Evolutionary conservation across 352 stramenopile species (phyloP).

Genomic region (Peronosclerospora sorghi): DNA sequence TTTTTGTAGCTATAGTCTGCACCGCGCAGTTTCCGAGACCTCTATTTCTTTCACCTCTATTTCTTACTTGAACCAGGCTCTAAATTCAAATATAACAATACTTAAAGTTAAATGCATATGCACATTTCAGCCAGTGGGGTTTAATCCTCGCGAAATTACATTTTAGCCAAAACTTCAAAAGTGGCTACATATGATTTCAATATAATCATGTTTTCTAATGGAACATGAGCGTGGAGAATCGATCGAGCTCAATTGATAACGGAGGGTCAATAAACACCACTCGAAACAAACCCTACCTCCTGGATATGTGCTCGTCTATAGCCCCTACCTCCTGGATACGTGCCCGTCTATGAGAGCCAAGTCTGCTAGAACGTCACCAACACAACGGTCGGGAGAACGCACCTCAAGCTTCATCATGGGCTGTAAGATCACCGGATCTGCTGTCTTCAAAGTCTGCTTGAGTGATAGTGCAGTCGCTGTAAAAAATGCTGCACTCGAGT

Average conservation of each 20-base stretch:
- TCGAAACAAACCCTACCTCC: constrained; percentile 32
- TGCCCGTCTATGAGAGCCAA: constrained; percentile 37
- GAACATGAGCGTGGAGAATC: constrained; percentile 51
- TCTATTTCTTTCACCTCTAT: too few relatives aligned
- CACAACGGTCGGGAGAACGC: constrained; percentile 39
- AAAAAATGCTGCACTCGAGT: constrained; percentile 66
- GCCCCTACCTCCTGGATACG: constrained; percentile 65
- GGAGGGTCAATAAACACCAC: constrained; percentile 10
- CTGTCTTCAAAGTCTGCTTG: constrained; percentile 44
- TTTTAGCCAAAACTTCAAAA: too few relatives aligned
- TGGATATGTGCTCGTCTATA: constrained; percentile 57
- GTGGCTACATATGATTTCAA: too few relatives aligned
- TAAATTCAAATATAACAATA: too few relatives aligned
- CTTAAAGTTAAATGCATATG: too few relatives aligned
- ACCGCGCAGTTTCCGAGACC: too few relatives aligned
- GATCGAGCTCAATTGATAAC: constrained; percentile 28
- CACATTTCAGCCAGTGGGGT: too few relatives aligned
- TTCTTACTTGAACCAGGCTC: too few relatives aligned
- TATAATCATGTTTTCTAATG: constrained; percentile 66
- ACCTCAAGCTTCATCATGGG: constrained; percentile 74
- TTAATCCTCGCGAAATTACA: too few relatives aligned
- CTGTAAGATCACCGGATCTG: constrained; percentile 49
- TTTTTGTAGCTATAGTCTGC: too few relatives aligned
- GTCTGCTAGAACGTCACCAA: constrained; percentile 67
- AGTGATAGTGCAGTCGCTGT: constrained; percentile 35